phyloP scores from a whole-genome alignment of 768 basidiomycete species.

The Gymnopilus junonius region DNA sequence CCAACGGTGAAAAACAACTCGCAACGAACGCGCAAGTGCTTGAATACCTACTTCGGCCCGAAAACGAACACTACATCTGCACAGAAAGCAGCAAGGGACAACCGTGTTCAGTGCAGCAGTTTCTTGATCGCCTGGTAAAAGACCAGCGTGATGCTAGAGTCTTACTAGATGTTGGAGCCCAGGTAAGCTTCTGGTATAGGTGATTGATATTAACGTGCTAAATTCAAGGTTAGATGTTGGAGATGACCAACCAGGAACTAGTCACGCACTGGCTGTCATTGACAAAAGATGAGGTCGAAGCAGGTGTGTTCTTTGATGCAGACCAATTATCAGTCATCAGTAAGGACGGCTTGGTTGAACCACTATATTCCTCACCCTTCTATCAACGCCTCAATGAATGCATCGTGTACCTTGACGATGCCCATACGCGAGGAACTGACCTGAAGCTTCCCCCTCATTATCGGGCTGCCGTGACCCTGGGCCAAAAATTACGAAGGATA shows the following conservation, averaged over 20 bases:
- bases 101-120: conserved; percentile 22
- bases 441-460: conserved; percentile 48
- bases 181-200: conserved; percentile 28
- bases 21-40: conserved; percentile 55
- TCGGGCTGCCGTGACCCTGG: conserved; percentile 52
- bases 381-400: conserved; percentile 39
- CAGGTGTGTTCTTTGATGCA: conserved; percentile 44
- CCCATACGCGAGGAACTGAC: conserved; percentile 57
- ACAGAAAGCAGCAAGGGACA: conserved; percentile 23
- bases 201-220: neutral
- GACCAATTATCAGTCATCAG: conserved; percentile 41
- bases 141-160: conserved; percentile 45
- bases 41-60: conserved; percentile 37
- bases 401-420: conserved; percentile 56
- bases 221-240: conserved; percentile 42
- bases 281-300: conserved; percentile 36
- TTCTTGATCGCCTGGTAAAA: conserved; percentile 35
- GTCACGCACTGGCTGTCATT: conserved; percentile 44
- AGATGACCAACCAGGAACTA: conserved; percentile 47
- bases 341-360: conserved; percentile 38
- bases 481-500: conserved; percentile 57
- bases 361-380: conserved; percentile 42
- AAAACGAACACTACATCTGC: conserved; percentile 43
- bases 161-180: conserved; percentile 61
- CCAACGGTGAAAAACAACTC: conserved; percentile 43